Evolutionary conservation across 495 filamentous ascomycete species (phyloP).

Genomic region (Collariella sp.): DNA sequence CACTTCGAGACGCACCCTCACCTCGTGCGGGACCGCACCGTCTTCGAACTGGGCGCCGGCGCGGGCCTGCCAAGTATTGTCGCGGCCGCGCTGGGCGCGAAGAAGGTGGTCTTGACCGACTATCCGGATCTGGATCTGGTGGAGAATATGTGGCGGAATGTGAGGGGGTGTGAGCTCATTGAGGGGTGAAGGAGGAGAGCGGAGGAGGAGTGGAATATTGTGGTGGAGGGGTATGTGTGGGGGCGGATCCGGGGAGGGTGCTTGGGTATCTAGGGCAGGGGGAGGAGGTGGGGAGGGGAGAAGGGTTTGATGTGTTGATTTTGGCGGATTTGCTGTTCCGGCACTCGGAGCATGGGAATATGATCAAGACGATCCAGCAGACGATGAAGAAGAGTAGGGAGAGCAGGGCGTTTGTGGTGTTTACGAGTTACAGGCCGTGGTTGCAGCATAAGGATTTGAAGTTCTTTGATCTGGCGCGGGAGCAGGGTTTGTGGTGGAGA

Average conservation of each 20-base stretch:
- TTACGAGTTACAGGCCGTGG: slow-evolving; percentile 91
- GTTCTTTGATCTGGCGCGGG: slow-evolving; percentile 70
- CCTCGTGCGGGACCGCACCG: slow-evolving; percentile 51
- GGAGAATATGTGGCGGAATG: slow-evolving; percentile 64
- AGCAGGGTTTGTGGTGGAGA: slow-evolving; percentile 61
- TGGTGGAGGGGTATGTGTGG: slow-evolving; percentile 70
- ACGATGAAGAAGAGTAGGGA: slow-evolving; percentile 48
- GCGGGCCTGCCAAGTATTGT: slow-evolving; percentile 79
- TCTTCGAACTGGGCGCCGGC: slow-evolving; percentile 86
- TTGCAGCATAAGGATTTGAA: slow-evolving; percentile 69
- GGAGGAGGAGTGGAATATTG: slow-evolving; percentile 28
- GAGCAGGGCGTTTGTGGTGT: slow-evolving; percentile 73
- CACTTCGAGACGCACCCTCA: slow-evolving; percentile 62
- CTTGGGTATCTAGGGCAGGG: slow-evolving; percentile 38
- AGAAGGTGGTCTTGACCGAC: slow-evolving; percentile 70
- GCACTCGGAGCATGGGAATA: slow-evolving; percentile 70
- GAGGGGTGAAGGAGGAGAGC: background rate
- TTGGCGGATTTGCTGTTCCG: slow-evolving; percentile 86
- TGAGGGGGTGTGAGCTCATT: slow-evolving; percentile 28
- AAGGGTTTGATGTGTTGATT: slow-evolving; percentile 68
- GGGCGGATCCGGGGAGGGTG: slow-evolving; percentile 50
- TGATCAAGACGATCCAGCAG: slow-evolving; percentile 58
- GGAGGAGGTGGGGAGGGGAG: background rate
- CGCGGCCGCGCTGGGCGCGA: slow-evolving; percentile 60
- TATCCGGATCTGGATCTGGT: slow-evolving; percentile 79